phyloP scores from a whole-genome alignment of 345 rosid genomes.

The Syzygium jambos region DNA sequence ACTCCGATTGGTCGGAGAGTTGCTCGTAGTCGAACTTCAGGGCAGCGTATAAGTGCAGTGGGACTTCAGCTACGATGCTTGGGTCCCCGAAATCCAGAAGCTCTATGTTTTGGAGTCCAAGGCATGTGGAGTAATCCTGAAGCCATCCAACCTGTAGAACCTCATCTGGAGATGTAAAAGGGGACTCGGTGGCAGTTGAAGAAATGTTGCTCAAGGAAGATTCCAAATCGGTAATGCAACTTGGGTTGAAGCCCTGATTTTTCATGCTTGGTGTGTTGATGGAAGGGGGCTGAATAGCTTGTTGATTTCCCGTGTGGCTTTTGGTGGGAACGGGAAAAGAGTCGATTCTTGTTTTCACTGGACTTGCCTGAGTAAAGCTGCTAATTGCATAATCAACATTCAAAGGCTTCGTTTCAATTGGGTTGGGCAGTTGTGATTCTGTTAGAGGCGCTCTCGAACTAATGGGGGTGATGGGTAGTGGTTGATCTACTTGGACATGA shows the following conservation, averaged over 20 bases:
- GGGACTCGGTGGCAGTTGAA: constrained; percentile 14
- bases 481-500: not conserved
- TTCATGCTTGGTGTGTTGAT: constrained; percentile 16
- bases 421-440: not conserved
- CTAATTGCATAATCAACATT: constrained; percentile 22
- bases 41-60: constrained; percentile 36
- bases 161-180: constrained; percentile 31
- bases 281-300: constrained; percentile 24
- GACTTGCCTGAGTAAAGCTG: constrained; percentile 8
- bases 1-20: constrained; percentile 50
- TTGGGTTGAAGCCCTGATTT: constrained; percentile 27
- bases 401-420: constrained; percentile 22
- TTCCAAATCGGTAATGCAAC: constrained; percentile 23
- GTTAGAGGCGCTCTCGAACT: not conserved
- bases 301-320: constrained; percentile 11
- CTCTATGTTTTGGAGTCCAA: constrained; percentile 36
- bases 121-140: constrained; percentile 32
- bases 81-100: constrained; percentile 33
- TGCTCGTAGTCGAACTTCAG: constrained; percentile 53
- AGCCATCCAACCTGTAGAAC: constrained; percentile 43
- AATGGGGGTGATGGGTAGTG: constrained; percentile 7
- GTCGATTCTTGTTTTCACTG: constrained; percentile 9
- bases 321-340: constrained; percentile 20
- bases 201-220: constrained; percentile 22
- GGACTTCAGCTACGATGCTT: constrained; percentile 30